Conservation (phyloP, 2,329 filamentous ascomycete species). For the Ophiostoma fasciatum region DNA sequence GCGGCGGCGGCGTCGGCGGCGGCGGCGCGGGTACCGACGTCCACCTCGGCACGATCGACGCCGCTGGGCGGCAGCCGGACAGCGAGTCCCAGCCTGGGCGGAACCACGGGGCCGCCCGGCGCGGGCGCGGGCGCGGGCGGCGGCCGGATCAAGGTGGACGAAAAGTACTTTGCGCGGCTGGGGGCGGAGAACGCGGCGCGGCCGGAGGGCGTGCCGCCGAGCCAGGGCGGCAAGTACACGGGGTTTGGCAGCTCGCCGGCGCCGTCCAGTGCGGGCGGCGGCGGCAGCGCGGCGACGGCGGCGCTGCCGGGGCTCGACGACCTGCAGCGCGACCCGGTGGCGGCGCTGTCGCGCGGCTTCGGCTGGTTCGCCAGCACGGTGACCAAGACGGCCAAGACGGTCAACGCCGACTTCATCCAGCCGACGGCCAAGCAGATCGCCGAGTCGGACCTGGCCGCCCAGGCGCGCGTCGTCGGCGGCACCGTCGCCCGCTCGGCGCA, state of each 20-base stretch:
- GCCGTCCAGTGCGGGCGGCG: constrained; percentile 26
- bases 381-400: constrained; percentile 75
- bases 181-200: constrained; percentile 70
- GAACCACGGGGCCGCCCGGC: not conserved
- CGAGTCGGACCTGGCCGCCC: constrained; percentile 61
- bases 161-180: constrained; percentile 78
- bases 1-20: constrained; percentile 26
- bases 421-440: constrained; percentile 82
- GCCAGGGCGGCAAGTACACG: constrained; percentile 79
- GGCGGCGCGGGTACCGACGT: constrained; percentile 24
- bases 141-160: constrained; percentile 52
- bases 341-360: constrained; percentile 78
- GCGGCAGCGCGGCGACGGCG: constrained; percentile 41
- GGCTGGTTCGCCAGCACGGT: constrained; percentile 88
- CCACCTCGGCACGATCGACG: constrained; percentile 16
- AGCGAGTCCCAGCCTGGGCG: constrained; percentile 13
- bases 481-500: constrained; percentile 52
- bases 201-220: constrained; percentile 62
- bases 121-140: constrained; percentile 15
- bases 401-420: constrained; percentile 85
- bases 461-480: constrained; percentile 45
- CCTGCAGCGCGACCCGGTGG: constrained; percentile 80
- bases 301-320: constrained; percentile 63
- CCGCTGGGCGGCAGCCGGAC: constrained; percentile 13
- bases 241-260: constrained; percentile 75